These are phyloP conservation scores for Erythrobasidium yunnanense DNA, from an alignment of 768 basidiomycete species.

Conservation along the genomic window DNA sequence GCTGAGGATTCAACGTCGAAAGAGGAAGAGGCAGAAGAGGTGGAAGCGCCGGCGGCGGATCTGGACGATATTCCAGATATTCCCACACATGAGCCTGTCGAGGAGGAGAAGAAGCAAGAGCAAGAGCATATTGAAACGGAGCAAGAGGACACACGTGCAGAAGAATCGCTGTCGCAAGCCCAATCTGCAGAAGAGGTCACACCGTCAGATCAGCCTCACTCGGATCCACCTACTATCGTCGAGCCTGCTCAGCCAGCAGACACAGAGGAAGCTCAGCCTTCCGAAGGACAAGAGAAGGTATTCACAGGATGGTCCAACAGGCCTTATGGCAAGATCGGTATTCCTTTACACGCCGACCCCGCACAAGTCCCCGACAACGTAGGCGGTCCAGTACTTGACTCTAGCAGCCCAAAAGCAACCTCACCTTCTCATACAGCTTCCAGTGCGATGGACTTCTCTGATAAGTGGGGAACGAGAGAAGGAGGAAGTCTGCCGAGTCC, in stretches of 20 bases:
- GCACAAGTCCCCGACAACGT: neutral
- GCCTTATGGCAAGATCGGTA: conserved; percentile 9
- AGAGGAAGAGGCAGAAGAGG: neutral
- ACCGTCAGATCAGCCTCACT: neutral
- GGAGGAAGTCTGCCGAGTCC: neutral
- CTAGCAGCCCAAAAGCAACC: neutral
- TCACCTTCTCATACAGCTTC: neutral
- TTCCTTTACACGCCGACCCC: neutral
- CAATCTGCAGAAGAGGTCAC: neutral
- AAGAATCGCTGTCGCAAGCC: neutral
- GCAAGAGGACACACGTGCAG: neutral
- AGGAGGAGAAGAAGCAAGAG: neutral
- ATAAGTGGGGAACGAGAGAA: conserved; percentile 12
- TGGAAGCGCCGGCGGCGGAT: neutral
- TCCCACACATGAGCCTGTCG: neutral
- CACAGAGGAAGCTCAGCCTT: neutral
- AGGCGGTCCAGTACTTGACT: neutral
- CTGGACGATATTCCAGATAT: neutral
- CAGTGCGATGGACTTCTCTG: neutral
- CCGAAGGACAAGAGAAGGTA: neutral
- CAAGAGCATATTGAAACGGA: neutral
- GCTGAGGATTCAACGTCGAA: too few relatives aligned
- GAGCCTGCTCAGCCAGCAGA: neutral
- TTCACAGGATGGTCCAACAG: conserved; percentile 15
- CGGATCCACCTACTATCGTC: neutral